These are phyloP conservation scores for Phoma sp. DNA, from an alignment of 2,329 filamentous ascomycete species.

Conservation along the genomic window DNA sequence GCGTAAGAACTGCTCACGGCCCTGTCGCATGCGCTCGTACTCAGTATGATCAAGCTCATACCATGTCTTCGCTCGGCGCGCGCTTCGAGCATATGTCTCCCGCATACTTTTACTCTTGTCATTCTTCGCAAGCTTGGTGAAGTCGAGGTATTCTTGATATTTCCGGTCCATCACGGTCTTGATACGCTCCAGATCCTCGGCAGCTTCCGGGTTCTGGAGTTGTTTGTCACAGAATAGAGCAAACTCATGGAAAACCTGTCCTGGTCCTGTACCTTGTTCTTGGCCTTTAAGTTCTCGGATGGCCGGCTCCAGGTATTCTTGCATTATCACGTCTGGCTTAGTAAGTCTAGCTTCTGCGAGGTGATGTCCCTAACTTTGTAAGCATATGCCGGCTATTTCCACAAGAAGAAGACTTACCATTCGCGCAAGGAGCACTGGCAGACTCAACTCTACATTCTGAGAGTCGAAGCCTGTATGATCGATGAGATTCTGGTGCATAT, in stretches of 20 bases:
- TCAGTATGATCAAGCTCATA: slow-evolving; percentile 89
- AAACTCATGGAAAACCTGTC: slow-evolving; percentile 92
- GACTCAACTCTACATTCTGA: slow-evolving; percentile 35
- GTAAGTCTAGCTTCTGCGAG: slow-evolving; percentile 89
- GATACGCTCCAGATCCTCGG: slow-evolving; percentile 84
- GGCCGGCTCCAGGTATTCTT: slow-evolving; percentile 82
- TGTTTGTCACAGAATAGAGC: slow-evolving; percentile 95
- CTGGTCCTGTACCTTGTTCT: slow-evolving; percentile 73
- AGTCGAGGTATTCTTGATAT: slow-evolving; percentile 76
- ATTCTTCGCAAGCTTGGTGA: slow-evolving; percentile 65
- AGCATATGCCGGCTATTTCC: slow-evolving; percentile 4
- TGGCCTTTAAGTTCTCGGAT: slow-evolving; percentile 78
- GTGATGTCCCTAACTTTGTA: slow-evolving; percentile 69
- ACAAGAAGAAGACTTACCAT: slow-evolving; percentile 57
- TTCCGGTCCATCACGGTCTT: slow-evolving; percentile 81
- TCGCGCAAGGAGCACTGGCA: slow-evolving; percentile 79
- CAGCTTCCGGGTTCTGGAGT: slow-evolving; percentile 80
- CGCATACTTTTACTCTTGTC: slow-evolving; percentile 53
- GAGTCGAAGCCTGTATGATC: slow-evolving; percentile 40
- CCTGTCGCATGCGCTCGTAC: slow-evolving; percentile 76
- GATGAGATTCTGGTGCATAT: slow-evolving; percentile 77
- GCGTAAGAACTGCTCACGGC: slow-evolving; percentile 80
- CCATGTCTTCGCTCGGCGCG: slow-evolving; percentile 82
- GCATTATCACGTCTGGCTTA: slow-evolving; percentile 88
- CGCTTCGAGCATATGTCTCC: slow-evolving; percentile 61